Base-by-base conservation (phyloP, 441 rosid genomes). In the Raphanus hybrid region DNA sequence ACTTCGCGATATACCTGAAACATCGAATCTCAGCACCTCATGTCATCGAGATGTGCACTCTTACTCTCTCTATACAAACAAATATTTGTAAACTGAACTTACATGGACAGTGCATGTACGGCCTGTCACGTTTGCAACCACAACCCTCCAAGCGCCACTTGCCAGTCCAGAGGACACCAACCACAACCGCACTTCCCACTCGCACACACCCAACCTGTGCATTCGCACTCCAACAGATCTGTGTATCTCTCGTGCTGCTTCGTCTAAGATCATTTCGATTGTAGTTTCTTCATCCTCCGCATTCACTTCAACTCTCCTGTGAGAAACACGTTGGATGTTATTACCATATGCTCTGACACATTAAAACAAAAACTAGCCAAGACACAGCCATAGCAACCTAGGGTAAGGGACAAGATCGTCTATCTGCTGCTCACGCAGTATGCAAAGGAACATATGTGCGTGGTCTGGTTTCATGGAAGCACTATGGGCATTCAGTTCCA, bases 111-210 rank as follows among this genome's bases (percentile, higher is more conserved):
- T 85, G 86, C 96, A 94, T 58, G 99, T 96, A 80, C 96, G 98
- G 72, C 99, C 98, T 68, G 98, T 90, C 79, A 92, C 91, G 75
- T 96, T 96, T 39, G 96, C 86, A 57, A 91, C 92, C 6, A 88
- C 87, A 67, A 96, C 84, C 86, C 99, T 92, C 98, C 99, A 96
- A 69, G 98, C 97, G 52, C 99, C 98, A 81, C 87, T 91, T 71
- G 97, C 95, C 75, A 81, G 86, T 71, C 98, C 98, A 68, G 90
- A 83, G 77, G 96, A 87, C 52, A 85, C 80, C 81, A 96, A 87
- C 99, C 99, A 91, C 75, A 96, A 87, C 89, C 94, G 91, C 85
- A 94, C 96, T 88, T 96, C 99, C 99, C 99, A 94, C 86, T 94
- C 97, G 57, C 92, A 91, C 71, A 94, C 98, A 83, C 97, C 91